Evolutionary conservation across 2,329 filamentous ascomycete species (phyloP), one percentile per base, ranked within the genome.

Genomic region (Claviceps humidiphila): DNA sequence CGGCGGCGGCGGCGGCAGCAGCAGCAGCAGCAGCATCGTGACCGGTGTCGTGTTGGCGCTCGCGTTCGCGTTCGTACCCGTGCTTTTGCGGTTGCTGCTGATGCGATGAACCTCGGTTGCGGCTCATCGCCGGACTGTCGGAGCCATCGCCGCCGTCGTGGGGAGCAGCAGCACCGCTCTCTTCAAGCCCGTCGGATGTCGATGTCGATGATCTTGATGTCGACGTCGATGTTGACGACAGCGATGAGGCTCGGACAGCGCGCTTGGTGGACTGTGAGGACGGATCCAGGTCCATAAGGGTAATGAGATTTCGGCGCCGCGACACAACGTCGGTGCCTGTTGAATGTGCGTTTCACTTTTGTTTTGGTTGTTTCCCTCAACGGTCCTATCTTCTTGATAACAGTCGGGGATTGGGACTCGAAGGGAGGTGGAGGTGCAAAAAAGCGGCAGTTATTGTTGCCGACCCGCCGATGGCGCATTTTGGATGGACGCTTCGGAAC

Each of bases 241-340:
- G 26, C 26, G 51, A 52, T 47, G 57, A 16, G 53, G 52, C 53
- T 56, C 54, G 55, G 55, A 30, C 26, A 30, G 40, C 61, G 63
- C 52, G 58, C 60, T 48, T 55, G 54, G 47, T 57, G 47, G 58
- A 55, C 56, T 56, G 56, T 44, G 65, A 59, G 53, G 63, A 63
- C 51, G 64, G 63, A 56, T 67, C 65, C 30, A 67, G 57, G 53
- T 67, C 65, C 64, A 67, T 67, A 9, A 9, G 26, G 26, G 26
- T 30, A 30, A 30, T 30, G 26, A 9, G 7, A 3, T 30, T 9
- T 30, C 26, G 26, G 2, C 26, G 8, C 26, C 26, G 26, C 26
- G 26, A 30, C 50, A 40, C 38, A 40, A 40, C 16, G 16, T 40
- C 58, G 55, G 44, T 55, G 49, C 22, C 43, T 44, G 40, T 39